Evolutionary conservation across 2,329 filamentous ascomycete species (phyloP), one percentile per base, ranked within the genome.

Genomic region (Botrytis byssoidea): DNA sequence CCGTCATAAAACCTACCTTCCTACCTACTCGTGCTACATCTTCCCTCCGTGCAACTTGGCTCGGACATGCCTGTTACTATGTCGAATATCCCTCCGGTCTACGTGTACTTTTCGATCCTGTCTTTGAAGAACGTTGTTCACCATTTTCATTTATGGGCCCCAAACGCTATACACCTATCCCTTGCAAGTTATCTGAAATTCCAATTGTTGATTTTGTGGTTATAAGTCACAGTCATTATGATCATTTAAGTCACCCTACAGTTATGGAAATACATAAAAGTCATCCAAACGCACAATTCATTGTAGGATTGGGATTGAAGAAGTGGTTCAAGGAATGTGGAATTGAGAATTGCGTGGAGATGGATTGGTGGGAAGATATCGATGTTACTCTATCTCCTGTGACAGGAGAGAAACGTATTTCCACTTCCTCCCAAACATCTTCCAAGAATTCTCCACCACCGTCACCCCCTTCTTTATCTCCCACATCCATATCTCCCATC

Each of bases 351-450:
- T 91, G 95, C 61, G 97, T 93, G 0, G 95, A 98, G 83, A 82
- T 98, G 79, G 95, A 98, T 83, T 98, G 95, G 95, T 98, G 95
- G 95, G 91, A 97, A 78, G 91, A 93, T 76, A 87, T 90, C 9
- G 90, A 95, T 66, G 82, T 97, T n/a, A 89, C 85, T 0, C 83
- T 97, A 40, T 85, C 87, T 22, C 81, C 83, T 10, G 78, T 79
- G 16, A 77, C 78, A 74, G 80, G 71, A 78, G 76, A 76, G 78
- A 82, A 78, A 74, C 76, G 46, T 40, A 75, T 65, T 65, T 78
- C 71, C 59, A 73, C 44, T 77, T 76, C 73, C 76, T 78, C 48
- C 76, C 79, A 32, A 75, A 80, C 59, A 80, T 83, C 5, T 80
- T 79, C 46, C 22, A 42, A 63, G 8, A 42, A 16, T 78, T 77